Evolutionary conservation across 768 basidiomycete species (phyloP).

Genomic region (Lactifluus pinguis): DNA sequence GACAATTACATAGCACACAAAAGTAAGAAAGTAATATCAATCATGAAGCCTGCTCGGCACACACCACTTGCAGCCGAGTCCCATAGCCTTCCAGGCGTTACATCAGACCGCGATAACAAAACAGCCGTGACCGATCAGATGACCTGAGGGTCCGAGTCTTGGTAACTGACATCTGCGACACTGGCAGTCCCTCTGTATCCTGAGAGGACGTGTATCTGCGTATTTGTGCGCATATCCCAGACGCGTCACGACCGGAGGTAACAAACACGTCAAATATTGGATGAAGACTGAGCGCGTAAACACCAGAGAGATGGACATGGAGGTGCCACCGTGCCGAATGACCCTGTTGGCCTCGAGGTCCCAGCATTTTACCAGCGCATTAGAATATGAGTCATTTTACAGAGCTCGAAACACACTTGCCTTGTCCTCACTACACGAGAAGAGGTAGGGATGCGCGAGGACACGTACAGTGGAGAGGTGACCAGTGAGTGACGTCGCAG

Average conservation of each 20-base stretch:
- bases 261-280: conserved; percentile 94
- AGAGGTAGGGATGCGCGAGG: conserved; percentile 93
- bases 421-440: conserved; percentile 98
- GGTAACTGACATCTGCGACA: conserved; percentile 93
- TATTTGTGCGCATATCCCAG: conserved; percentile 99
- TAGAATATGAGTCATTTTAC: not conserved
- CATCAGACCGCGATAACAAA: conserved; percentile 3
- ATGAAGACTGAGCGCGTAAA: conserved; percentile 85
- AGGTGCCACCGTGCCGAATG: conserved; percentile 97
- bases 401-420: conserved; percentile 32
- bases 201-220: conserved; percentile 85
- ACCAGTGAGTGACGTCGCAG: conserved; percentile 91
- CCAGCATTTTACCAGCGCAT: conserved; percentile 91
- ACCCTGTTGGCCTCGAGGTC: conserved; percentile 99
- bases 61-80: conserved; percentile 89
- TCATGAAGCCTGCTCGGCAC: conserved; percentile 62
- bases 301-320: conserved; percentile 95
- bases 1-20: not conserved
- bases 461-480: conserved; percentile 97
- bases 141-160: conserved; percentile 96
- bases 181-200: conserved; percentile 94
- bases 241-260: conserved; percentile 93
- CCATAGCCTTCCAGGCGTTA: conserved; percentile 60
- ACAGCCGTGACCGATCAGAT: conserved; percentile 60
- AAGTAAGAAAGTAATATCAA: not conserved